Evolutionary conservation across 1,284 basidiomycete species (phyloP).

Genomic region (Phylloboletellus chloephorus): DNA sequence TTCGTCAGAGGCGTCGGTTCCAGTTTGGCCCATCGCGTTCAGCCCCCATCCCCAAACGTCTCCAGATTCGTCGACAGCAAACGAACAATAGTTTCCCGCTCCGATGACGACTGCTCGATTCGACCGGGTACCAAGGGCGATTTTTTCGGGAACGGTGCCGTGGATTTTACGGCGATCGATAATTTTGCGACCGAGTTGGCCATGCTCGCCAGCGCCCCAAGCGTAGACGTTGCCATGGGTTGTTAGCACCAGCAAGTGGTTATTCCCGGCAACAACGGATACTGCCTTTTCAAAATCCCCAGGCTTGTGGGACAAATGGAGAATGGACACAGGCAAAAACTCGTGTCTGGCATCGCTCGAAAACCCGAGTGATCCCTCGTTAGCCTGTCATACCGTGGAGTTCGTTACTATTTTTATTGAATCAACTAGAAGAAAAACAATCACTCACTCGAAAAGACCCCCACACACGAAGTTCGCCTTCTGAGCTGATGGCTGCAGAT

Average conservation of each 20-base stretch:
- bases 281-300: slow-evolving; percentile 73
- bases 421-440: slow-evolving; percentile 4
- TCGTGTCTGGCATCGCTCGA: slow-evolving; percentile 61
- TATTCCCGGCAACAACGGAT: slow-evolving; percentile 74
- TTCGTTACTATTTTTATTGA: slow-evolving; percentile 8
- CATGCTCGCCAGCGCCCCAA: slow-evolving; percentile 85
- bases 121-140: slow-evolving; percentile 61
- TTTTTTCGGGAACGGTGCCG: slow-evolving; percentile 76
- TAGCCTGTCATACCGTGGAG: slow-evolving; percentile 40
- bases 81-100: slow-evolving; percentile 81
- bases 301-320: slow-evolving; percentile 56
- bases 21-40: slow-evolving; percentile 73
- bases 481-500: slow-evolving; percentile 71
- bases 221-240: slow-evolving; percentile 79
- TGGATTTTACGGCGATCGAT: slow-evolving; percentile 80
- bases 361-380: slow-evolving; percentile 85
- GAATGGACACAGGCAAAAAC: slow-evolving; percentile 68
- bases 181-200: slow-evolving; percentile 82
- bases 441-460: slow-evolving; percentile 83
- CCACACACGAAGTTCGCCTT: slow-evolving; percentile 84
- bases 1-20: slow-evolving; percentile 44
- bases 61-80: slow-evolving; percentile 80
- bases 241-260: slow-evolving; percentile 85
- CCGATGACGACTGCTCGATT: slow-evolving; percentile 76
- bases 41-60: slow-evolving; percentile 90